These are phyloP conservation scores for Datura wrightii DNA, from an alignment of 257 asterid genomes.

Conservation along the genomic window DNA sequence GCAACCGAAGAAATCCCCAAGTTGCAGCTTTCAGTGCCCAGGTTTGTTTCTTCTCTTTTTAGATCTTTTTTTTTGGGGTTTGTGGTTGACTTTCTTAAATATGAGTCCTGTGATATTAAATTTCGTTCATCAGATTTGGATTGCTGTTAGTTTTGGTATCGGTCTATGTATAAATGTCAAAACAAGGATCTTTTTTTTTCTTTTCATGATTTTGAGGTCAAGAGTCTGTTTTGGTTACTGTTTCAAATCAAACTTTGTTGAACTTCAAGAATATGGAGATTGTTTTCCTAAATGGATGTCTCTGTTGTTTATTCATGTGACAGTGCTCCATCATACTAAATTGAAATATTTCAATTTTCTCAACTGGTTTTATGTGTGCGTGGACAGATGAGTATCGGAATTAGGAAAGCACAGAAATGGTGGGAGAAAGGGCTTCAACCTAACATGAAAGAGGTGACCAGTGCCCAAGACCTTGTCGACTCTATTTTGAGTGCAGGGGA, in stretches of 20 bases:
- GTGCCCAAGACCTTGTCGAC: conserved; percentile 55
- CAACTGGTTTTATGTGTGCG: neutral
- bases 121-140: neutral
- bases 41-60: neutral
- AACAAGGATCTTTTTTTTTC: neutral
- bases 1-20: neutral
- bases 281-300: neutral
- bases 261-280: neutral
- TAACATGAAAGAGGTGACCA: conserved; percentile 49
- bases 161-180: neutral
- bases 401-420: conserved; percentile 50
- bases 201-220: neutral
- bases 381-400: conserved; percentile 36
- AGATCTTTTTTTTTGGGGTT: neutral
- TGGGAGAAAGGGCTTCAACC: conserved; percentile 56
- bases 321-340: neutral
- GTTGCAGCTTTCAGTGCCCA: neutral
- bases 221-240: neutral
- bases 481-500: conserved; percentile 47
- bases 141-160: neutral
- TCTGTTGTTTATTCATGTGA: neutral
- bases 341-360: conserved; percentile 12
- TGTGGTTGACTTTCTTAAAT: neutral
- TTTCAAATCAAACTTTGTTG: neutral
- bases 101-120: neutral